Base-by-base conservation (phyloP, 2,329 filamentous ascomycete species). In the Fusarium anthophilum region DNA sequence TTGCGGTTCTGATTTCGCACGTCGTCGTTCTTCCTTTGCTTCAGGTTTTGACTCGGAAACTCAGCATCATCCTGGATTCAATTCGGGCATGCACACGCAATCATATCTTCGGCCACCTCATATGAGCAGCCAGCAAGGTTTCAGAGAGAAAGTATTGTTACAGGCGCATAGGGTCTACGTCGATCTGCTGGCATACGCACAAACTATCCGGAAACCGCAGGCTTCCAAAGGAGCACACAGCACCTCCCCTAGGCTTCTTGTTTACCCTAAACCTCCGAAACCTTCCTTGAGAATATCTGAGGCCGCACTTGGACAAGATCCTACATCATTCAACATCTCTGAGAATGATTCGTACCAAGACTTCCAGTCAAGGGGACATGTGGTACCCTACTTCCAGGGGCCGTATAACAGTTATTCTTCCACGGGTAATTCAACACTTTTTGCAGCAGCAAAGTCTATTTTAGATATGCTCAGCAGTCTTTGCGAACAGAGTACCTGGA, bases 401-500 rank as follows among this genome's bases (percentile, higher is more conserved):
- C 51, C 69, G 22, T 73, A 73, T 37, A 70, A 60, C 39, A 66
- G 55, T 50, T 71, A 68, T 20, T 53, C 66, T 28, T 60, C 75
- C 24, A 58, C 64, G n/a, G 67, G 63, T 30, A 76, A 75, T 35
- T 53, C 66, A 17, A 86, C 87, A 2, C 85, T 87, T 8, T 79
- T 88, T 28, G 81, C 86, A 12, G 62, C 89, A 72, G 94, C 94
- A 14, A 88, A 87, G 53, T 86, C 88, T 12, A 93, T 93, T 6
- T 83, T 97, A 26, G 90, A 93, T 43, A 90, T 94, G 77, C 86
- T 98, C 26, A 91, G 90, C 22, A 90, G 87, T 72, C 84, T 97
- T 12, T 97, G 94, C 79, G 91, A 93, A 77, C 92, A 96, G 80
- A 94, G 92, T 77, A 88, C 88, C 15, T 96, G 94, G 93, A 89